These are phyloP conservation scores for Choanephora cucurbitarum DNA, from an alignment of 371 early-diverging fungal genomes.

Conservation along the genomic window DNA sequence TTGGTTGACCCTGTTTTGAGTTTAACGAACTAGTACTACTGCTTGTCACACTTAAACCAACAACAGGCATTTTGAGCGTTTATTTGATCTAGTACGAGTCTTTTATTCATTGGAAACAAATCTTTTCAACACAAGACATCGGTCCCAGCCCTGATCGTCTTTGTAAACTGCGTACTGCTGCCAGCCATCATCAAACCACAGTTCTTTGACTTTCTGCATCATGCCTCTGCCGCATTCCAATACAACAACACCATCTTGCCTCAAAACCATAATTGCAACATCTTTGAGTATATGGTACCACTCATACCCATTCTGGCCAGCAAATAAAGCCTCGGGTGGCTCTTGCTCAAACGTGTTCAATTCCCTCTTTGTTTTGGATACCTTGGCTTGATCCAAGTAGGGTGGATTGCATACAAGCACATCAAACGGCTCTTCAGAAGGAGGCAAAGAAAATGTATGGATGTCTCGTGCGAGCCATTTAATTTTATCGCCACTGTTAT, in stretches of 20 bases:
- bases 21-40: no score
- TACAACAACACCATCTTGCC: conserved; percentile 48
- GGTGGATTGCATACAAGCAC: conserved; percentile 80
- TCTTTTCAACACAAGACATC: conserved; percentile 58
- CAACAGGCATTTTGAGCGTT: no score
- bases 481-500: conserved; percentile 24
- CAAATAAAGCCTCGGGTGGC: conserved; percentile 67
- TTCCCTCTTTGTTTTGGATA: conserved; percentile 29
- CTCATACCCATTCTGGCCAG: conserved; percentile 66
- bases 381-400: conserved; percentile 54
- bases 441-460: conserved; percentile 11
- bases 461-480: conserved; percentile 46
- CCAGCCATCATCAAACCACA: conserved; percentile 52
- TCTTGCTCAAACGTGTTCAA: conserved; percentile 56
- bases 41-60: no score
- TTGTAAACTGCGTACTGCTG: conserved; percentile 38
- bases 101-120: no score
- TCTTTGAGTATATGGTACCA: conserved; percentile 59
- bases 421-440: conserved; percentile 52
- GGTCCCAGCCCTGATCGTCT: conserved; percentile 61
- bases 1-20: no score
- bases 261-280: conserved; percentile 35
- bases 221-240: conserved; percentile 76
- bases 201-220: conserved; percentile 56
- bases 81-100: no score